Base-by-base conservation (phyloP, 2,329 filamentous ascomycete genomes). In the Microdochium bolleyi region DNA sequence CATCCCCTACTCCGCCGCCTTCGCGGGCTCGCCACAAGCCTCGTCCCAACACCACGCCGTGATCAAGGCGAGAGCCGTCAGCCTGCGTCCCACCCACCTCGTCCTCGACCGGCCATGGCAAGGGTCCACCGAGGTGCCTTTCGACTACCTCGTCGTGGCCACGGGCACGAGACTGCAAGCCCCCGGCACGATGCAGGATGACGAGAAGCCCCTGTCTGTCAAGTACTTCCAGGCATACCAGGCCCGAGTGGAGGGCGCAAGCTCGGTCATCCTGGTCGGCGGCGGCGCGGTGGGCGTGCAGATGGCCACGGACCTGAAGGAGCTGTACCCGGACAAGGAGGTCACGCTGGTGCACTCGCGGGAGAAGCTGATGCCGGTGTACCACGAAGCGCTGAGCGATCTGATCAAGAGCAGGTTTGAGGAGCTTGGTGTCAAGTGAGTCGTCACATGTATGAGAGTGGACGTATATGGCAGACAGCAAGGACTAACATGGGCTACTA, bases 281-380 rank as follows among this genome's bases (percentile, higher is more conserved):
- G 75, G 74, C 14, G 76, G 76, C 3, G 73, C 76, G 3, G 76
- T 78, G 1, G 76, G 76, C 1, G 72, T 78, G 14, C 72, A 79
- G 58, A 67, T 78, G 60, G 75, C 75, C 1, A 69, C 72, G 9
- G 76, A 80, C 58, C 68, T 74, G 32, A 77, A 76, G 57, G 67
- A 70, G 34, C 57, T 70, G 1, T 77, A 73, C 57, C 74, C 74
- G 0, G 65, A 70, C 2, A 79, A 79, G 52, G 61, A 66, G 7
- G 68, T 79, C 16, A 72, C 70, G 0, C 61, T 80, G 1, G 61
- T 79, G 1, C 75, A 78, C 61, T 79, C 76, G 2, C 61, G 76
- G 3, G 55, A 63, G 1, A 62, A 62, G 14, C 54, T 80, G n/a
- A 68, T 80, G 67, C 67, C 67, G 2, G 60, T 64, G 1, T 79